These are phyloP conservation scores for Cryphonectria naterciae DNA, from an alignment of 2,329 filamentous ascomycete genomes.

Conservation along the genomic window DNA sequence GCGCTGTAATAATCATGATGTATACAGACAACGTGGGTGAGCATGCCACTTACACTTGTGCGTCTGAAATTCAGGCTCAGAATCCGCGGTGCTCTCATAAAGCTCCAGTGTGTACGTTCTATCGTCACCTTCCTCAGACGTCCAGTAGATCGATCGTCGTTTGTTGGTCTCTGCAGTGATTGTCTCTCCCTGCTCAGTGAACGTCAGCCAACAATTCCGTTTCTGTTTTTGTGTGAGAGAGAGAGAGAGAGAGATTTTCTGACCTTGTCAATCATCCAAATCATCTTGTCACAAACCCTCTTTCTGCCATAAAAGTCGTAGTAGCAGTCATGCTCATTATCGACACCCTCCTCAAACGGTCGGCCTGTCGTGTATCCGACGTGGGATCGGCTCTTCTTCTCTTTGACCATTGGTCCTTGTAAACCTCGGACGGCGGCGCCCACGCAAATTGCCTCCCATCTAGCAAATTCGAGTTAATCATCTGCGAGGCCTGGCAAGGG, in stretches of 20 bases:
- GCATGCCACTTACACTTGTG: background rate
- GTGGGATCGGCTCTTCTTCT: slow-evolving; percentile 16
- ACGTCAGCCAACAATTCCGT: background rate
- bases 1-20: background rate
- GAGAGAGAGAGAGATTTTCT: too few relatives aligned
- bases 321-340: slow-evolving; percentile 4
- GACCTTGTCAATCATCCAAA: slow-evolving; percentile 16
- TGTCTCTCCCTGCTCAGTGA: background rate
- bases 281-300: slow-evolving; percentile 9
- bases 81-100: slow-evolving; percentile 9
- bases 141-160: slow-evolving; percentile 10
- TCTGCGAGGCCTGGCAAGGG: too few relatives aligned
- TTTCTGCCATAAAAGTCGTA: slow-evolving; percentile 9
- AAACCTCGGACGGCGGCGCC: slow-evolving; percentile 11
- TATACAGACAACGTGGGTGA: background rate
- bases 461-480: background rate
- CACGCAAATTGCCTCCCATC: slow-evolving; percentile 15
- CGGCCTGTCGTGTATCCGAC: slow-evolving; percentile 4
- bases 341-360: background rate
- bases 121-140: background rate
- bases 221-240: too few relatives aligned
- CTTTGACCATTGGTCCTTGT: slow-evolving; percentile 8
- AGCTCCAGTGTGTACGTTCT: slow-evolving; percentile 6
- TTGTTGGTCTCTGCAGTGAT: slow-evolving; percentile 8
- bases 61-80: slow-evolving; percentile 7